These are phyloP conservation scores for Alternaria consortialis DNA, from an alignment of 2,329 filamentous ascomycete genomes.

Conservation along the genomic window DNA sequence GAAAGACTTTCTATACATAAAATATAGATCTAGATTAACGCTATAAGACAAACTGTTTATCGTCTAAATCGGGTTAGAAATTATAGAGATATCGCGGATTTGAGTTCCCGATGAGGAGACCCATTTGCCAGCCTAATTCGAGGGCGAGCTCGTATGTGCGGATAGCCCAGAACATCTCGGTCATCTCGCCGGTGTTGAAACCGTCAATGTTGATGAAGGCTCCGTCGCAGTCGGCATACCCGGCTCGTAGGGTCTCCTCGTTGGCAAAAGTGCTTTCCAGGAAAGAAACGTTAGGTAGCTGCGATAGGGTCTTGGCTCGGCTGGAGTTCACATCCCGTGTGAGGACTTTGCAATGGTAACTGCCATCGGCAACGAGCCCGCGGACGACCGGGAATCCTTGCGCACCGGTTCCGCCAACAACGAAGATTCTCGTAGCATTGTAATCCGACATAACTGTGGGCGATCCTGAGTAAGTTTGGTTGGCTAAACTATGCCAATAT, in stretches of 20 bases:
- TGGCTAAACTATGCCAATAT: too few species aligned
- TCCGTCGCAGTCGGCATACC: background rate
- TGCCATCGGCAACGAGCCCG: background rate
- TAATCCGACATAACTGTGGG: too few species aligned
- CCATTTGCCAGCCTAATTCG: too few species aligned
- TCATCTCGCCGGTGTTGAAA: constrained; percentile 50
- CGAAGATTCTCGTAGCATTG: constrained; percentile 17
- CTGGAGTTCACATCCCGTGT: background rate
- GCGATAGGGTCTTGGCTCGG: background rate
- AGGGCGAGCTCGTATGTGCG: constrained; percentile 51
- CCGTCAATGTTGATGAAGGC: background rate
- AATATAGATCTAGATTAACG: too few species aligned
- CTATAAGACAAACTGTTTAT: too few species aligned
- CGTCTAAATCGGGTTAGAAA: too few species aligned
- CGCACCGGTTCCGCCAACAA: constrained; percentile 36
- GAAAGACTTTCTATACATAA: too few species aligned
- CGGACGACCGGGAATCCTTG: constrained; percentile 34
- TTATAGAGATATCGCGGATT: too few species aligned
- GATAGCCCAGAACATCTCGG: constrained; percentile 58
- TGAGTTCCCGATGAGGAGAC: too few species aligned
- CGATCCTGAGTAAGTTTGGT: too few species aligned
- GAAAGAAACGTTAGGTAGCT: background rate
- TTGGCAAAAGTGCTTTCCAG: background rate
- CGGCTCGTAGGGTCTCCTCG: background rate
- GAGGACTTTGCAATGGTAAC: background rate